These are phyloP conservation scores for Poa pratensis DNA, from an alignment of 176 grass and related monocot genomes.

Conservation along the genomic window DNA sequence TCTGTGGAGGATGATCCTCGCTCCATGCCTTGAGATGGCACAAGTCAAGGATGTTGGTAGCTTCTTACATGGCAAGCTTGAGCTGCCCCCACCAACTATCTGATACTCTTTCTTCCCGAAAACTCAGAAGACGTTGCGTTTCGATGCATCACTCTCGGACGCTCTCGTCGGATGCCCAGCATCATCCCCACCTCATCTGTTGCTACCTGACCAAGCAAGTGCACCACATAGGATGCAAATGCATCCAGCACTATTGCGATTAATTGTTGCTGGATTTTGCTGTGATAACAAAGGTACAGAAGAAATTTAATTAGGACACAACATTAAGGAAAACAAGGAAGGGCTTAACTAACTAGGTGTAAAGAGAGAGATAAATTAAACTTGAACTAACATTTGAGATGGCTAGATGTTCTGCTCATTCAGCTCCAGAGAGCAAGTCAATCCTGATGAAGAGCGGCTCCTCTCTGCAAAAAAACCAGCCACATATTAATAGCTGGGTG, in stretches of 20 bases:
- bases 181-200: background rate
- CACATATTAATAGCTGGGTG: background rate
- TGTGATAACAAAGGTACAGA: background rate
- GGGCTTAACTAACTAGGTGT: background rate
- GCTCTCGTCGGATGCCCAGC: background rate
- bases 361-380: background rate
- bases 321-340: background rate
- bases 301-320: background rate
- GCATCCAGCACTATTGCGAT: background rate
- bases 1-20: background rate
- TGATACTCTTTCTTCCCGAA: background rate
- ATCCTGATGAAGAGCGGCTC: background rate
- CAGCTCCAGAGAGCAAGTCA: background rate
- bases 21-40: conserved; percentile 9
- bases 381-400: background rate
- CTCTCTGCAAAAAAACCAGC: background rate
- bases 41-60: background rate
- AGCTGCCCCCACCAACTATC: background rate
- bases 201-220: background rate
- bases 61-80: background rate
- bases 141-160: background rate
- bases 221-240: background rate
- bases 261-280: background rate
- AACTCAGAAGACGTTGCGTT: no score
- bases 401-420: background rate